Evolutionary conservation across 2,329 filamentous ascomycete species (phyloP).

Genomic region (Colletotrichum sansevieriae): DNA sequence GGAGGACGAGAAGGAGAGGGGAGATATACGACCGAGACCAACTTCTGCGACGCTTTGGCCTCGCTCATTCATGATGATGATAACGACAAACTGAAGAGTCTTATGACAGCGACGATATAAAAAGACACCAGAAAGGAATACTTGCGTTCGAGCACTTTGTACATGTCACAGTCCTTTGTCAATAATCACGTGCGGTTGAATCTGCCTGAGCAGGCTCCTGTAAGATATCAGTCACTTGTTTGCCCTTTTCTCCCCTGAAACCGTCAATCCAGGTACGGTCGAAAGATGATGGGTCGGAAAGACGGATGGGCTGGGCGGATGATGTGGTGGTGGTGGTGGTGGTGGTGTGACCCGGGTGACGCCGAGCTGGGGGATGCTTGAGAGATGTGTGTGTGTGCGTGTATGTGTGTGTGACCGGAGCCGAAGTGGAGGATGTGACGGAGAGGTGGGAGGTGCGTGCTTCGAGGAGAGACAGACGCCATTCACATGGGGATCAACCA

Average conservation of each 20-base stretch:
- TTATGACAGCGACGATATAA: slow-evolving; percentile 18
- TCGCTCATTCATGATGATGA: slow-evolving; percentile 29
- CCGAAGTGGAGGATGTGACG: slow-evolving; percentile 19
- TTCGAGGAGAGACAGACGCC: too few species aligned
- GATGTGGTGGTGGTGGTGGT: background rate
- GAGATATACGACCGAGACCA: background rate
- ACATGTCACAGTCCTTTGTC: background rate
- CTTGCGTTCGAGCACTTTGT: background rate
- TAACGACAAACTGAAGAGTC: slow-evolving; percentile 33
- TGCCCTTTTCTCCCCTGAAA: slow-evolving; percentile 21
- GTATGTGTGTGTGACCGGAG: slow-evolving; percentile 16
- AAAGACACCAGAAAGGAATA: slow-evolving; percentile 3
- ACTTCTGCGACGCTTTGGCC: slow-evolving; percentile 1
- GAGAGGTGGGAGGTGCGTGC: background rate
- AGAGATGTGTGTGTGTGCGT: background rate
- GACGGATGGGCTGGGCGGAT: slow-evolving; percentile 2
- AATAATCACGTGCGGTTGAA: too few species aligned
- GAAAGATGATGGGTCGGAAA: background rate
- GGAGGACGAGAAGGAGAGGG: too few species aligned
- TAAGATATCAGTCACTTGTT: background rate
- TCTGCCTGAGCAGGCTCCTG: background rate
- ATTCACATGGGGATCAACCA: too few species aligned
- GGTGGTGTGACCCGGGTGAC: slow-evolving; percentile 21
- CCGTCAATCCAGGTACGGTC: slow-evolving; percentile 5
- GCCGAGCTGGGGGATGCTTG: slow-evolving; percentile 1